Evolutionary conservation across 2,329 filamentous ascomycete genomes (phyloP).

Genomic region (Exophiala alcalophila): DNA sequence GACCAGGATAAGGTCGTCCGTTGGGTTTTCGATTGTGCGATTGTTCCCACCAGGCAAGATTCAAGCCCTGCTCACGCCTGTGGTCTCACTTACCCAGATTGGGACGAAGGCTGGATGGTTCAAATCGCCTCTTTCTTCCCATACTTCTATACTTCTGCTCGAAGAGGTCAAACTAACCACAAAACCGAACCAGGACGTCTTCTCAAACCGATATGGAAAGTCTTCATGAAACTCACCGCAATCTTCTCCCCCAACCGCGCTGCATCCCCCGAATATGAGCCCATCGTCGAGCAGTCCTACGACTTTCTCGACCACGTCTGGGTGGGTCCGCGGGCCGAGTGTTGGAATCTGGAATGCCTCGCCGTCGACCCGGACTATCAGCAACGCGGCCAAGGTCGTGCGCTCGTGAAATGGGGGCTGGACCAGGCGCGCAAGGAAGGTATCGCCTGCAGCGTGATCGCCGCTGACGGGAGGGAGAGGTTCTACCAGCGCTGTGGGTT

Average conservation of each 20-base stretch:
- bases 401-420: conserved; percentile 45
- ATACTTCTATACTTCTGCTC: too few species aligned
- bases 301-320: conserved; percentile 31
- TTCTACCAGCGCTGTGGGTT: conserved; percentile 43
- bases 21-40: too few species aligned
- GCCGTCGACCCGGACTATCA: conserved; percentile 39
- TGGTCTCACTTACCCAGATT: too few species aligned
- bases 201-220: conserved; percentile 42
- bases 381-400: conserved; percentile 37
- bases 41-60: too few species aligned
- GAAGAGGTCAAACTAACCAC: too few species aligned
- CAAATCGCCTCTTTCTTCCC: too few species aligned
- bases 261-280: conserved; percentile 16
- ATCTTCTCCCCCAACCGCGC: conserved; percentile 25
- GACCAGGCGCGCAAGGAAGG: conserved; percentile 25
- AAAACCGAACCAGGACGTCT: conserved; percentile 31
- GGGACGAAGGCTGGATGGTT: too few species aligned
- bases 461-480: conserved; percentile 39
- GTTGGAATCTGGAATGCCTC: conserved; percentile 31
- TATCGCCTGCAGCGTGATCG: conserved; percentile 38
- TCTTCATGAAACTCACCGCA: conserved; percentile 37
- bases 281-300: conserved; percentile 23
- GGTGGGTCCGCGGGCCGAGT: conserved; percentile 35
- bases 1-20: too few species aligned
- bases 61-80: too few species aligned